Conservation (phyloP, 345 rosid species). For the Erysimum cheiranthoides region DNA sequence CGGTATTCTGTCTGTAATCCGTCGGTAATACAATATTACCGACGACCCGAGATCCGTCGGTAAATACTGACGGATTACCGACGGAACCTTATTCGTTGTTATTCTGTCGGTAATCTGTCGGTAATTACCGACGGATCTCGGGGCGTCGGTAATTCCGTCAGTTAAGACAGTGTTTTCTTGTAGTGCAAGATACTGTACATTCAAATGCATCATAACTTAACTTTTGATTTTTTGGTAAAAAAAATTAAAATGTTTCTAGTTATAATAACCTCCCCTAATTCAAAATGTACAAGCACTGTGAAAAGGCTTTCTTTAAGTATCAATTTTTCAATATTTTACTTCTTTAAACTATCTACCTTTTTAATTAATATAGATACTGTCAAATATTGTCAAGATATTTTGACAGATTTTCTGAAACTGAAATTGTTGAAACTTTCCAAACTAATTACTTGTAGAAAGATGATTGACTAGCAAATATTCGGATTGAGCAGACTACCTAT, state of each 20-base stretch:
- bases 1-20: no score
- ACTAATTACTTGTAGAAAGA: constrained; percentile 1
- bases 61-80: no score
- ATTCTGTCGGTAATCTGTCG: no score
- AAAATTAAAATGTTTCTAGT: neutral
- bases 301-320: neutral
- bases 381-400: constrained; percentile 22
- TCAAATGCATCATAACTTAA: neutral
- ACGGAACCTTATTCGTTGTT: no score
- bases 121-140: no score
- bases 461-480: neutral
- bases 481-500: neutral
- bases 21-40: no score
- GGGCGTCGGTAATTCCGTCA: no score
- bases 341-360: neutral
- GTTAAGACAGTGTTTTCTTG: no score
- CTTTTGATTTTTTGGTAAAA: neutral
- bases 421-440: constrained; percentile 11
- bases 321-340: neutral
- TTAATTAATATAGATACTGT: neutral
- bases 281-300: neutral
- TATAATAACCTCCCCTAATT: neutral
- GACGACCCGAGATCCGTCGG: no score
- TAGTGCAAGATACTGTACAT: no score
- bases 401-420: constrained; percentile 10